Base-by-base conservation (phyloP, 2,329 filamentous ascomycete genomes). In the Amesomyces nigricolor region DNA sequence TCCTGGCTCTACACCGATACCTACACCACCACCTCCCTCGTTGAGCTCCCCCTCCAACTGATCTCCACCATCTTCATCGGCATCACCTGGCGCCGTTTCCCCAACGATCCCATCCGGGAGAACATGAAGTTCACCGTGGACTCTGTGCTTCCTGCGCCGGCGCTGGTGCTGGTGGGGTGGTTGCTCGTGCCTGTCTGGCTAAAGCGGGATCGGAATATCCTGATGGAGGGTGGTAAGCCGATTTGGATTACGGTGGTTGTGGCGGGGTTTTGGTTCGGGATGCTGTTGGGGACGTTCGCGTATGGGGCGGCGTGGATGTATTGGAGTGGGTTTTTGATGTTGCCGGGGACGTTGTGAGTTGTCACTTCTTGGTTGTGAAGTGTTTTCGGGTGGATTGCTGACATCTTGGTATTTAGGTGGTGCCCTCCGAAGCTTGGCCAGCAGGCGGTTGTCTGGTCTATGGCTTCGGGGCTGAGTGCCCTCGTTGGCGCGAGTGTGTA, bases 101-200 rank as follows among this genome's bases (percentile, higher is more conserved):
- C 50, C 38, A 56, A 44, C 49, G 30, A 47, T 9, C 19, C 42
- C 10, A 56, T 39, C 35, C 8, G 38, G 14, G 38, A 40, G n/a
- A 14, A 40, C 38, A 40, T 40, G 38, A 17, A 40, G n/a, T 9
- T 9, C n/a, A 5, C 14, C 8, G 38, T 40, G 14, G n/a, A 40
- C 38, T 16, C 17, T 9, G 9, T 40, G 13, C 4, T 40, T 3
- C 14, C 38, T 14, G 38, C 38, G 38, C 38, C 38, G 13, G 38
- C 38, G 14, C 38, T 40, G 38, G 38, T 16, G 14, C 38, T 40
- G 13, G 14, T 40, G 14, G 38, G 38, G 14, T 40, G 38, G 14
- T 14, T 9, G 14, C n/a, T 40, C n/a, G 38, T 40, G 38, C 38
- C 38, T 16, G n/a, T 40, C 38, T 40, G 38, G 38, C 13, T 16